Conservation (phyloP, 257 asterid genomes). For the Nicotiana noctiflora region DNA sequence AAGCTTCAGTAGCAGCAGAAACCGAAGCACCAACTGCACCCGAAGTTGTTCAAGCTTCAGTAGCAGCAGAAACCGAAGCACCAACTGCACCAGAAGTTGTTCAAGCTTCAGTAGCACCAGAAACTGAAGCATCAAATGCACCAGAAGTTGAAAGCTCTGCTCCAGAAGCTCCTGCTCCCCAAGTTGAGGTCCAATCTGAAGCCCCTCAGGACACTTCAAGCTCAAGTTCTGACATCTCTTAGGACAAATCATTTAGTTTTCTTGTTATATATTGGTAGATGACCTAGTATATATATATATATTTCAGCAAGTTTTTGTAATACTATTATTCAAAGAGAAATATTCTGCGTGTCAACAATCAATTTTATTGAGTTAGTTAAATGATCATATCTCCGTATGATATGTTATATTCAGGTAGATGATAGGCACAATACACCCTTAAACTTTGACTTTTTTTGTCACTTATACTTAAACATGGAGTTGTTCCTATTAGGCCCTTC, state of each 20-base stretch:
- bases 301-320: neutral
- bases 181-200: conserved; percentile 32
- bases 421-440: no score
- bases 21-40: neutral
- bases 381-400: neutral
- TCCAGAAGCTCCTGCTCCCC: conserved; percentile 30
- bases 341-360: neutral
- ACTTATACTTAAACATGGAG: no score
- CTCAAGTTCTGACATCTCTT: conserved; percentile 16
- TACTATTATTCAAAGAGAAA: neutral
- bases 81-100: no score
- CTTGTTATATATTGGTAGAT: conserved; percentile 8
- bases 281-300: conserved; percentile 5
- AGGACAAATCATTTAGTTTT: neutral
- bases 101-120: no score
- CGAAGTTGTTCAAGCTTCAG: neutral
- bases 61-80: conserved; percentile 10
- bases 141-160: conserved; percentile 24
- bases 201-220: conserved; percentile 18
- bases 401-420: no score
- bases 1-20: conserved; percentile 13
- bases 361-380: neutral
- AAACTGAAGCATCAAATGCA: conserved; percentile 7
- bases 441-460: no score
- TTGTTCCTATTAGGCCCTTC: no score